phyloP scores from a whole-genome alignment of 495 filamentous ascomycete genomes.

The Talaromyces wortmannii region DNA sequence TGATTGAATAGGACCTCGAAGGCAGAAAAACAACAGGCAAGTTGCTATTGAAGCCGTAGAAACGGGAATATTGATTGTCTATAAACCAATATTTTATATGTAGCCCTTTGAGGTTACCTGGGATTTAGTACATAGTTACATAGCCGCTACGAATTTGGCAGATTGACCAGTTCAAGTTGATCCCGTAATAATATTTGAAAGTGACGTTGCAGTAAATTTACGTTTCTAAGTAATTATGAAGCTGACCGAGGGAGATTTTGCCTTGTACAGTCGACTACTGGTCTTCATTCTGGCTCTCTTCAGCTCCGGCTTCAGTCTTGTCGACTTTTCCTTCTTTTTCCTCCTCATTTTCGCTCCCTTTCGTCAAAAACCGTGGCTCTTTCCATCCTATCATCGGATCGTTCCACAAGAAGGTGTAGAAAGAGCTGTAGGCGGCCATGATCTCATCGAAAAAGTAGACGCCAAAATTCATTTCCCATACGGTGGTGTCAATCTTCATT shows the following conservation, averaged over 20 bases:
- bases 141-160: no score
- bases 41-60: conserved; percentile 32
- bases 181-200: neutral
- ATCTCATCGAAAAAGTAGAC: conserved; percentile 54
- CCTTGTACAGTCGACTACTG: neutral
- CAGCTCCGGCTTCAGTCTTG: conserved; percentile 2
- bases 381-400: conserved; percentile 65
- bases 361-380: conserved; percentile 31
- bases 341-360: conserved; percentile 7
- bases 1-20: conserved; percentile 58
- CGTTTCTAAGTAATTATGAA: neutral
- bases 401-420: conserved; percentile 61
- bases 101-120: no score
- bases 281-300: conserved; percentile 5
- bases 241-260: no score
- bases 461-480: conserved; percentile 58
- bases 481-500: conserved; percentile 64
- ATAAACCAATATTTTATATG: no score
- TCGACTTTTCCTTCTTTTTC: neutral
- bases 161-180: no score
- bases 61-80: no score
- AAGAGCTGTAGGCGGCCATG: conserved; percentile 44
- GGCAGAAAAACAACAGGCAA: conserved; percentile 81
- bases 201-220: neutral
- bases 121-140: no score